Evolutionary conservation across 257 asterid genomes (phyloP).

Genomic region (Solanum pennellii): DNA sequence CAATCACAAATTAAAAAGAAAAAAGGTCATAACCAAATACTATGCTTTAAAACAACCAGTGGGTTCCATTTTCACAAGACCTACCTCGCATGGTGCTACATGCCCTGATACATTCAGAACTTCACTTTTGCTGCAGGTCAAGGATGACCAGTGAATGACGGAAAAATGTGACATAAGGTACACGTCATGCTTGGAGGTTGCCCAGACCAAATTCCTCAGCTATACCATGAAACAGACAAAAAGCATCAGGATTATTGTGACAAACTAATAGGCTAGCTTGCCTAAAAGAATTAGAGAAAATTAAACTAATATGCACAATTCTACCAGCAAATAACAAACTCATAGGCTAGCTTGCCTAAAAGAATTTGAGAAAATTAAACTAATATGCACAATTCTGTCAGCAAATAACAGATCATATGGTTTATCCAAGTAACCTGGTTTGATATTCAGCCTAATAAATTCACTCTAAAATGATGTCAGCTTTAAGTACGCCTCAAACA

Average conservation of each 20-base stretch:
- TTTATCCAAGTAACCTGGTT: background rate
- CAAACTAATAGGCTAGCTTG: background rate
- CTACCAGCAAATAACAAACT: background rate
- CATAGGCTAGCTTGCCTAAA: background rate
- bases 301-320: too few species aligned
- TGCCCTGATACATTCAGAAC: slow-evolving; percentile 87
- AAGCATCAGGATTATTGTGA: background rate
- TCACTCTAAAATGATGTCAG: background rate
- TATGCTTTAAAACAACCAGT: background rate
- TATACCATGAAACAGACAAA: slow-evolving; percentile 17
- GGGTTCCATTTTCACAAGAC: slow-evolving; percentile 3
- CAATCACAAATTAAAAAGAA: background rate
- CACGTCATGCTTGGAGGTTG: slow-evolving; percentile 87
- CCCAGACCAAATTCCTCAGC: slow-evolving; percentile 98
- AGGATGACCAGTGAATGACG: slow-evolving; percentile 84
- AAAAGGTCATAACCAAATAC: background rate
- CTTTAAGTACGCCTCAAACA: background rate
- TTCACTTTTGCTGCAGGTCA: slow-evolving; percentile 56
- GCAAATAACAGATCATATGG: background rate
- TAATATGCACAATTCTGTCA: background rate
- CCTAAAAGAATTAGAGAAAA: background rate
- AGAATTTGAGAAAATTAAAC: background rate
- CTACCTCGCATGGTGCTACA: slow-evolving; percentile 82
- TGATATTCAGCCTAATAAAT: background rate
- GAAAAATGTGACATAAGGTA: slow-evolving; percentile 86